Evolutionary conservation across 768 basidiomycete species (phyloP), one percentile per base, ranked within the genome.

Genomic region (Lentinula edodes): DNA sequence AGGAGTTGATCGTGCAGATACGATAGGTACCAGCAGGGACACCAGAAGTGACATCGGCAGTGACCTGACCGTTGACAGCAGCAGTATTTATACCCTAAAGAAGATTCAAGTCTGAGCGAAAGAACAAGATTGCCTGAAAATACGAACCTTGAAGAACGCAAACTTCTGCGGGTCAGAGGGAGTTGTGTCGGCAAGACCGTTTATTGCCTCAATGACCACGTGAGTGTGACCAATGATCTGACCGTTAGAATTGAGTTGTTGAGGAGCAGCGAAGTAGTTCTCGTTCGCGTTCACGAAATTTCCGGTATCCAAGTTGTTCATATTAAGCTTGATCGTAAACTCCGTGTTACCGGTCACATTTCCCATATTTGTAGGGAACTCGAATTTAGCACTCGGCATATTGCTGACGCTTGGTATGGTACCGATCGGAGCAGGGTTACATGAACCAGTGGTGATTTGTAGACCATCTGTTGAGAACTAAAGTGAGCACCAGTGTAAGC

Each of bases 181-280:
- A 1, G 70, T 75, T 13, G 85, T 83, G 62, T 83, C 76, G 41
- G 72, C 71, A 56, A 88, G 72, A 12, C 80, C 74, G 12, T 68
- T 62, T 60, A 90, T 73, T 55, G 69, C 61, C 71, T 89, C 80
- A 59, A 89, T 75, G 43, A 86, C 85, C 66, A 88, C 72, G 67
- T 90, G 88, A 15, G 76, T 75, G 73, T 88, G 85, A 15, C 88
- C 89, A 61, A 80, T 69, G 66, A 89, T 78, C 52, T 77, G 66
- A 59, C 87, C 87, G 9, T 73, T 64, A 1, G 62, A 64, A 46
- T 83, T 69, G 61, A 82, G 74, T 66, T 83, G 81, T 52, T 88
- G 87, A 7, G 83, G 83, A 5, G 75, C 78, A 34, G 74, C 68
- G 60, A 80, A 78, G 73, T 82, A 88, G 67, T 80, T 87, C 50